Conservation (phyloP, 2,329 filamentous ascomycete species). For the Botrytis deweyae region DNA sequence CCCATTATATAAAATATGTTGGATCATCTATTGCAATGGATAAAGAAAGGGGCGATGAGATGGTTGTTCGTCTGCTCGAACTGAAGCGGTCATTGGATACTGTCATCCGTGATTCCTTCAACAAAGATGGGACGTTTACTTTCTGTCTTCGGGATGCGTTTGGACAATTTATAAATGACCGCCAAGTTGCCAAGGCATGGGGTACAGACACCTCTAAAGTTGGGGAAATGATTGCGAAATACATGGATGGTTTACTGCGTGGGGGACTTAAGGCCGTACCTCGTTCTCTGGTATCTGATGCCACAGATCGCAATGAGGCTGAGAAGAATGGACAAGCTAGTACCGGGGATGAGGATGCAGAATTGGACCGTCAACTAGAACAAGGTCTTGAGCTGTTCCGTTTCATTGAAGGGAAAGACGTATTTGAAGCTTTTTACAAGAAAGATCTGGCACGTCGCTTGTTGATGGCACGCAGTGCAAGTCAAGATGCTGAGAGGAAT, state of each 20-base stretch:
- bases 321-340: slow-evolving; percentile 63
- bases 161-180: slow-evolving; percentile 87
- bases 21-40: slow-evolving; percentile 80
- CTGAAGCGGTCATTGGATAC: slow-evolving; percentile 78
- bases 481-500: slow-evolving; percentile 89
- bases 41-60: slow-evolving; percentile 73
- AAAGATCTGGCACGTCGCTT: slow-evolving; percentile 88
- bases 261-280: slow-evolving; percentile 84
- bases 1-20: slow-evolving; percentile 72
- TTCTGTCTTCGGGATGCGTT: slow-evolving; percentile 84
- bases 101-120: slow-evolving; percentile 75
- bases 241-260: slow-evolving; percentile 84
- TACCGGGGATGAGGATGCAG: slow-evolving; percentile 83
- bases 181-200: slow-evolving; percentile 69
- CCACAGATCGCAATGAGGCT: slow-evolving; percentile 55
- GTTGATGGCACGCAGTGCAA: slow-evolving; percentile 88
- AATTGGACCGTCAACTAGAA: slow-evolving; percentile 88
- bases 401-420: slow-evolving; percentile 94
- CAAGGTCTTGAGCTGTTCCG: slow-evolving; percentile 92
- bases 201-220: slow-evolving; percentile 87
- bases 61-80: slow-evolving; percentile 79
- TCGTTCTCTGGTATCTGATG: slow-evolving; percentile 62
- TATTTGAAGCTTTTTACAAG: slow-evolving; percentile 99
- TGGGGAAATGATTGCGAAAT: slow-evolving; percentile 98
- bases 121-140: slow-evolving; percentile 71